Evolutionary conservation across 2,329 filamentous ascomycete genomes (phyloP), one percentile per base, ranked within the genome.

Genomic region (Lecanosticta acicola): DNA sequence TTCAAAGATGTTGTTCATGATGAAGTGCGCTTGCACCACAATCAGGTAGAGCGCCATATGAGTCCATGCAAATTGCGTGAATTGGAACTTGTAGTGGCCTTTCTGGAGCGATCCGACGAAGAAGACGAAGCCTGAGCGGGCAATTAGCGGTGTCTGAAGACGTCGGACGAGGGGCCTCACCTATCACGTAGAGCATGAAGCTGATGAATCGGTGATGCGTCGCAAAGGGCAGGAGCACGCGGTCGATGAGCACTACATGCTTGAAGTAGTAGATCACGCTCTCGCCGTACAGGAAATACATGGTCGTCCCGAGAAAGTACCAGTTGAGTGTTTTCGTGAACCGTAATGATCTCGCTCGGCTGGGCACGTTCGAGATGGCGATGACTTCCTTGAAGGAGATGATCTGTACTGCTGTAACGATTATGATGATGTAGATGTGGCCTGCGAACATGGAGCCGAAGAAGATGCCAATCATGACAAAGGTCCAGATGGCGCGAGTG

Each of bases 231-330:
- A 96, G 75, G 51, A 98, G 75, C 37, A 97, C 86, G 68, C 85
- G 87, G 70, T 98, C 93, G 37, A 98, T 90, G 48, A 98, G 74
- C 35, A 98, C 83, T 57, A 98, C 91, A 66, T 98, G 93, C 77
- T 98, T 98, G 73, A 98, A 98, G 72, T 98, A 98, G 74, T 98
- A 98, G 63, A 98, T 95, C 63, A 98, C 91, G 61, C 88, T 96
- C 72, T 98, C 93, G 64, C 93, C 93, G 66, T 98, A 98, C 41
- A 98, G 76, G 60, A 95, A 98, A 75, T 98, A 98, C 91, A 98
- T 97, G 58, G 91, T 95, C 19, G 87, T 88, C n/a, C 89, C 93
- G 43, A 98, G 78, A 75, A 94, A 98, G 70, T 98, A 98, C 93
- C 93, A 98, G 70, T 97, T 97, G 59, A 98, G 75, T 57, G 87